phyloP scores from a whole-genome alignment of 192 early-diverging fungal species.

The Linnemannia exigua region DNA sequence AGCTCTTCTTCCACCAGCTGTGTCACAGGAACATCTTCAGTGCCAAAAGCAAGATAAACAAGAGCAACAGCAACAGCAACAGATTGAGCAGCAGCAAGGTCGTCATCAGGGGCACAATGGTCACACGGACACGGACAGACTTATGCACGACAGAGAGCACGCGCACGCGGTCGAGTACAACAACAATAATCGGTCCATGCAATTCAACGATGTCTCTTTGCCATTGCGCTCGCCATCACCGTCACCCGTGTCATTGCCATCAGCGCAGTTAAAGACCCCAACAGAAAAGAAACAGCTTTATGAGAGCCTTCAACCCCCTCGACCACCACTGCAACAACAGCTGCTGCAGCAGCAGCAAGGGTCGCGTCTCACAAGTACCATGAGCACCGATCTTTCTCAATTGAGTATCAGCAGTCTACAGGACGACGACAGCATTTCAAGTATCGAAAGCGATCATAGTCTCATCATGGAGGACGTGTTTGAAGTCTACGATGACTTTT shows the following conservation, averaged over 20 bases:
- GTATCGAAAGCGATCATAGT: conserved; percentile 27
- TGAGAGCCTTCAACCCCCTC: background rate
- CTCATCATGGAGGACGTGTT: conserved; percentile 45
- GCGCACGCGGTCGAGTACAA: background rate
- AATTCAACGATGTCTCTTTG: background rate
- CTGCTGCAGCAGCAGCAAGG: background rate
- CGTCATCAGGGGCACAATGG: background rate
- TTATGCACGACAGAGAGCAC: background rate
- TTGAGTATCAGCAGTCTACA: conserved; percentile 32
- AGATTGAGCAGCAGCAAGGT: background rate
- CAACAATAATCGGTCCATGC: background rate
- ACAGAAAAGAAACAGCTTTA: background rate
- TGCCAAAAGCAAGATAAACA: background rate
- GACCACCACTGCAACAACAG: conserved; percentile 17
- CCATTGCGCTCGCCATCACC: background rate
- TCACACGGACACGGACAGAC: conserved; percentile 16
- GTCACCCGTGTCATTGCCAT: background rate
- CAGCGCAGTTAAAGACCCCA: background rate
- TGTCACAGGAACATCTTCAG: background rate
- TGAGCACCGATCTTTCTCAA: conserved; percentile 36
- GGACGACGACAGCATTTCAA: conserved; percentile 12
- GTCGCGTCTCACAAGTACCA: conserved; percentile 14
- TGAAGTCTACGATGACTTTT: conserved; percentile 29
- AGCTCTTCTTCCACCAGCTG: too few relatives aligned
- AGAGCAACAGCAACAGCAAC: background rate